Conservation (phyloP, 164 flowering plant genomes). For the Annona squamosa region DNA sequence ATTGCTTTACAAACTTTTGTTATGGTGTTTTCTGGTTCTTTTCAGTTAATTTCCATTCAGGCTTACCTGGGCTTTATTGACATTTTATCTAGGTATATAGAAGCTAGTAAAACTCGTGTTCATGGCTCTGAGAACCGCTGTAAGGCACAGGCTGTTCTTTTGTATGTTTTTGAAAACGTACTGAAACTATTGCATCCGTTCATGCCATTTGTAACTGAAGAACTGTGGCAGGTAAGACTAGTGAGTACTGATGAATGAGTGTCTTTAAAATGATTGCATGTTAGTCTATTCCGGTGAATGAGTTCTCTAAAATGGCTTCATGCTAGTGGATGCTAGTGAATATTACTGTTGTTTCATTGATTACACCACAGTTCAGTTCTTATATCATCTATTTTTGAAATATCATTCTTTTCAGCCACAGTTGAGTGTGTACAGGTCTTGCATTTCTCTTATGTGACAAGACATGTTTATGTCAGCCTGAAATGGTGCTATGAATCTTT, state of each 20-base stretch:
- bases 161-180: conserved; percentile 78
- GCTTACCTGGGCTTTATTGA: background rate
- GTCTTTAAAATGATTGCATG: background rate
- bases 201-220: conserved; percentile 98
- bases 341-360: background rate
- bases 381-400: background rate
- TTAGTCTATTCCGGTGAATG: background rate
- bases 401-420: too few species aligned
- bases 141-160: conserved; percentile 67
- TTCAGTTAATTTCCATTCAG: background rate
- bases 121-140: conserved; percentile 45
- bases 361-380: background rate
- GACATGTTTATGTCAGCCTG: too few species aligned
- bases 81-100: conserved; percentile 65
- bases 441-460: too few species aligned
- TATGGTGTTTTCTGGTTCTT: background rate
- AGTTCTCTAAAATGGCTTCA: background rate
- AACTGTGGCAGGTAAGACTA: conserved; percentile 79
- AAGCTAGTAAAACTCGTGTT: conserved; percentile 90
- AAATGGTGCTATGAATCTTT: too few species aligned
- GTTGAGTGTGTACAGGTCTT: too few species aligned
- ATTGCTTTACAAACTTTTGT: background rate
- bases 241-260: background rate
- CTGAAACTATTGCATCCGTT: conserved; percentile 87
- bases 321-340: background rate